phyloP scores from a whole-genome alignment of 495 filamentous ascomycete species.

The Aspergillus taichungensis region DNA sequence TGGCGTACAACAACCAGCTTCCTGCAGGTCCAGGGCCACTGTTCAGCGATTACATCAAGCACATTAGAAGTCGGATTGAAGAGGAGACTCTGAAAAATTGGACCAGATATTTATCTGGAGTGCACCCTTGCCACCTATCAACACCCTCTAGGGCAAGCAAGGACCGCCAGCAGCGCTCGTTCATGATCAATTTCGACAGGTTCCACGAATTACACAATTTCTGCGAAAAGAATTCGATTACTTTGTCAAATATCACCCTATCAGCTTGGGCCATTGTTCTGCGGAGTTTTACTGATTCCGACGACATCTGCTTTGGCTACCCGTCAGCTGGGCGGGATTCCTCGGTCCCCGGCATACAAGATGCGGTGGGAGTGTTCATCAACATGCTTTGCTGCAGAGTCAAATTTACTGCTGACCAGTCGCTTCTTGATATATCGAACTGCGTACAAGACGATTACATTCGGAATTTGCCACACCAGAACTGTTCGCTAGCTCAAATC shows the following conservation, averaged over 20 bases:
- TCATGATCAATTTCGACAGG: conserved; percentile 23
- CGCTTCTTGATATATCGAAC: conserved; percentile 33
- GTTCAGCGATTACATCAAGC: conserved; percentile 50
- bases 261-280: conserved; percentile 51
- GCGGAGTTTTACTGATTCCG: conserved; percentile 38
- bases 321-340: conserved; percentile 41
- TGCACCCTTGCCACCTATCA: conserved; percentile 37
- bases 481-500: conserved; percentile 44
- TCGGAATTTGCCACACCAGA: conserved; percentile 39
- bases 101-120: conserved; percentile 32
- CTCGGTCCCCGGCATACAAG: conserved; percentile 41
- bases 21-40: conserved; percentile 33
- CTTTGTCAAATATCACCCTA: conserved; percentile 43
- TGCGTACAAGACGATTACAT: conserved; percentile 43
- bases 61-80: conserved; percentile 28
- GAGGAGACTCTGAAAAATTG: conserved; percentile 37
- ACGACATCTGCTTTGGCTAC: conserved; percentile 54
- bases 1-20: conserved; percentile 37
- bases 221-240: conserved; percentile 39
- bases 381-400: conserved; percentile 49
- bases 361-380: conserved; percentile 48
- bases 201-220: conserved; percentile 35
- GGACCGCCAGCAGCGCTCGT: conserved; percentile 13
- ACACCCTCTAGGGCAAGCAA: not conserved
- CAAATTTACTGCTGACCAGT: conserved; percentile 22